Conservation (phyloP, 2,329 filamentous ascomycete genomes). For the Nemania sp. region DNA sequence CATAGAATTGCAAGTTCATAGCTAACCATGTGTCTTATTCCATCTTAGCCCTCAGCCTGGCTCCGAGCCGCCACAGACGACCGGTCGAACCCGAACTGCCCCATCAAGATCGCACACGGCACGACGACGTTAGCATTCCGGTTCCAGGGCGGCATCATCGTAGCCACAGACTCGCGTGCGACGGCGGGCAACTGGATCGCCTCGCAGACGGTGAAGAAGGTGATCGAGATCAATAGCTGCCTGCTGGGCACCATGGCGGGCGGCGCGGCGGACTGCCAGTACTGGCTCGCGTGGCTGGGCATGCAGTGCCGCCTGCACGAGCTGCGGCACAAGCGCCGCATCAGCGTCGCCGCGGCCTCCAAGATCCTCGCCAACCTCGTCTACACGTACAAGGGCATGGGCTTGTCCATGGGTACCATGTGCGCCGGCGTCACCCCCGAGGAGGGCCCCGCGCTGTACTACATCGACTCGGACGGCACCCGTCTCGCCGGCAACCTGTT, state of each 20-base stretch:
- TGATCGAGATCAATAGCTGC: constrained; percentile 97
- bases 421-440: constrained; percentile 95
- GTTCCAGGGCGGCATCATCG: constrained; percentile 98
- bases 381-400: constrained; percentile 99
- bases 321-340: constrained; percentile 98
- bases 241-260: constrained; percentile 98
- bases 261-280: constrained; percentile 98
- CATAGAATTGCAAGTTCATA: background rate
- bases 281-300: constrained; percentile 98
- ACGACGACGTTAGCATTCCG: constrained; percentile 98
- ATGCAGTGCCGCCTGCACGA: constrained; percentile 99
- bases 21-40: constrained; percentile 28
- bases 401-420: constrained; percentile 99
- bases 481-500: constrained; percentile 94
- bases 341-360: constrained; percentile 94
- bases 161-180: constrained; percentile 96
- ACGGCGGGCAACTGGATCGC: constrained; percentile 99
- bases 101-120: constrained; percentile 99
- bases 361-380: constrained; percentile 99
- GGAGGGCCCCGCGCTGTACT: constrained; percentile 97
- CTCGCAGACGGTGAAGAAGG: constrained; percentile 99
- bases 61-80: constrained; percentile 98
- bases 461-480: constrained; percentile 98
- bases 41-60: constrained; percentile 83
- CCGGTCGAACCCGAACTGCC: constrained; percentile 94